These are phyloP conservation scores for Odontarrhena argentea DNA, from an alignment of 345 rosid species.

Conservation along the genomic window DNA sequence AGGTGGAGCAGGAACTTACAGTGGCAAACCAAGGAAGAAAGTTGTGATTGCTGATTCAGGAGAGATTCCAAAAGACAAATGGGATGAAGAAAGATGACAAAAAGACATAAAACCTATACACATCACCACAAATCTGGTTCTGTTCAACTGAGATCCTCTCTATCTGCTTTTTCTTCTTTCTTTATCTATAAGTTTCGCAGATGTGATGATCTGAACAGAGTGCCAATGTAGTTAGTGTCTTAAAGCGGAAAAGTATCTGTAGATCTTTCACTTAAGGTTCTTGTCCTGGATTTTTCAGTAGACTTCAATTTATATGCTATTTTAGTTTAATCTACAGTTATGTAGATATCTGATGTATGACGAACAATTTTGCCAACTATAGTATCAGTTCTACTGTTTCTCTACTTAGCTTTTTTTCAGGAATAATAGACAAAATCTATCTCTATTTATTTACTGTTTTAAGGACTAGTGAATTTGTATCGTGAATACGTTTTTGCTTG, in stretches of 20 bases:
- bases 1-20: conserved; percentile 98
- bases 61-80: conserved; percentile 81
- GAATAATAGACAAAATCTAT: too few species aligned
- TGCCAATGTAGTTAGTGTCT: conserved; percentile 32
- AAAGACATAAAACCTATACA: neutral
- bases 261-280: conserved; percentile 16
- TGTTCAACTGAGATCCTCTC: conserved; percentile 23
- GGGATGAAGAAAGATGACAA: conserved; percentile 78
- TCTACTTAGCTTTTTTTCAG: too few species aligned
- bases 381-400: too few species aligned
- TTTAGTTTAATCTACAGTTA: conserved; percentile 14
- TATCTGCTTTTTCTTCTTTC: neutral
- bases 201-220: conserved; percentile 31
- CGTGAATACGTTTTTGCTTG: too few species aligned
- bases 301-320: conserved; percentile 19
- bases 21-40: conserved; percentile 89
- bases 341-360: conserved; percentile 11
- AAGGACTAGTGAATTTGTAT: too few species aligned
- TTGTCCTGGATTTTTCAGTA: conserved; percentile 7
- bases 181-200: conserved; percentile 12
- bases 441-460: too few species aligned
- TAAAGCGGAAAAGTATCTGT: conserved; percentile 26
- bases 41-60: conserved; percentile 81
- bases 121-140: conserved; percentile 27
- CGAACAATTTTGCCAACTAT: too few species aligned